Conservation (phyloP, 768 basidiomycete genomes). For the Amanita rimosa region DNA sequence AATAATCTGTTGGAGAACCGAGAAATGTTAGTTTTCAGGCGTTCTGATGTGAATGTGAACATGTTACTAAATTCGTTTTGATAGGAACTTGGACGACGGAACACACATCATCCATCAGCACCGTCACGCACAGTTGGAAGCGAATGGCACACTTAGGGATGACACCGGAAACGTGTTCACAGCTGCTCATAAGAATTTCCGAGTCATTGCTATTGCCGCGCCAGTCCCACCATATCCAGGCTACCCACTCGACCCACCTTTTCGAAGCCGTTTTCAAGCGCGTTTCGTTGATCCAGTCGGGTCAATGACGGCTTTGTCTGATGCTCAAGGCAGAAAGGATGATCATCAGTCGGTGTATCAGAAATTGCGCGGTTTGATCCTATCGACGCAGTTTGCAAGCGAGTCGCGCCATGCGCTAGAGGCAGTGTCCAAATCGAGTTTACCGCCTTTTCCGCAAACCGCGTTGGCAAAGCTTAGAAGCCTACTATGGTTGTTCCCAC, state of each 20-base stretch:
- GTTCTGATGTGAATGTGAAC: not conserved
- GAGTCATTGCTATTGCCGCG: constrained; percentile 59
- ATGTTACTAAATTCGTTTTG: not conserved
- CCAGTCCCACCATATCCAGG: constrained; percentile 61
- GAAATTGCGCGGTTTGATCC: constrained; percentile 43
- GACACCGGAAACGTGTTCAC: constrained; percentile 36
- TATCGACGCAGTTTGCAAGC: constrained; percentile 52
- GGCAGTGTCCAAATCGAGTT: constrained; percentile 35
- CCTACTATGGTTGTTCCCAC: constrained; percentile 38
- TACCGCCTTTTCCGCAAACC: constrained; percentile 58
- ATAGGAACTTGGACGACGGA: constrained; percentile 58
- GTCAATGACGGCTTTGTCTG: constrained; percentile 33
- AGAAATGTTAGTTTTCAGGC: constrained; percentile 38
- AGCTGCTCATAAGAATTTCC: constrained; percentile 56
- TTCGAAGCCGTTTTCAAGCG: constrained; percentile 59
- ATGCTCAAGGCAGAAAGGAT: constrained; percentile 5
- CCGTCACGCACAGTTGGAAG: constrained; percentile 40
- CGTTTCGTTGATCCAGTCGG: constrained; percentile 55
- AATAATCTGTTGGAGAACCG: constrained; percentile 62
- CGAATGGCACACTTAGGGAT: constrained; percentile 15
- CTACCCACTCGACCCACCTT: constrained; percentile 56
- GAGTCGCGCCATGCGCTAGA: constrained; percentile 46
- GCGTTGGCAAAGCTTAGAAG: constrained; percentile 38
- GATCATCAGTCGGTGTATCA: constrained; percentile 18
- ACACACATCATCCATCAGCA: constrained; percentile 60